phyloP scores from a whole-genome alignment of 202 grass and related monocot species.

The Sporobolus alterniflorus region DNA sequence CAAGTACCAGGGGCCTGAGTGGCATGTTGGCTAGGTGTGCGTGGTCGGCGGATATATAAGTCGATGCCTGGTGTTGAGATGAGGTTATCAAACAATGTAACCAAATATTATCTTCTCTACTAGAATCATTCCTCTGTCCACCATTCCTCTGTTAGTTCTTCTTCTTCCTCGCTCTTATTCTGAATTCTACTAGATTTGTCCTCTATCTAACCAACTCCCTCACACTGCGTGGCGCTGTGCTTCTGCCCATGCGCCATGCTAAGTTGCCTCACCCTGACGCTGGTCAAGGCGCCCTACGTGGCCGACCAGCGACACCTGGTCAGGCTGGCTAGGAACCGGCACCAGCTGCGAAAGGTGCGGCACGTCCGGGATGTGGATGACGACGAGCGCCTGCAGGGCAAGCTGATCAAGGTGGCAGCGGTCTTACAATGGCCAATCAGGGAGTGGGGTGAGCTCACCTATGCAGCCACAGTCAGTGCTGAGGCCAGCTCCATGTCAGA shows the following conservation, averaged over 20 bases:
- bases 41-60: too few relatives aligned
- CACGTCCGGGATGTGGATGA: constrained; percentile 38
- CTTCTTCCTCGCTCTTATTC: too few relatives aligned
- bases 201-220: too few relatives aligned
- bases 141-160: too few relatives aligned
- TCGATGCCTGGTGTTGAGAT: too few relatives aligned
- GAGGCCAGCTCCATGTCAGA: constrained; percentile 22
- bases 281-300: constrained; percentile 78
- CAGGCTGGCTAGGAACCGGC: constrained; percentile 42
- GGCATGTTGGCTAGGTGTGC: too few relatives aligned
- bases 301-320: constrained; percentile 54
- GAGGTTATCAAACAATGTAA: too few relatives aligned
- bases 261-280: constrained; percentile 64
- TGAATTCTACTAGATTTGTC: too few relatives aligned
- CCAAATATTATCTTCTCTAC: too few relatives aligned
- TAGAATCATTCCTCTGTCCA: too few relatives aligned
- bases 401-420: background rate
- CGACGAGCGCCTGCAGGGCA: background rate
- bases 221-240: constrained; percentile 86
- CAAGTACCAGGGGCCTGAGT: too few relatives aligned
- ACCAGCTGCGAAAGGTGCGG: constrained; percentile 28
- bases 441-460: constrained; percentile 19
- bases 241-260: constrained; percentile 87
- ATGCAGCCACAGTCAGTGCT: background rate
- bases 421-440: background rate